Base-by-base conservation (phyloP, 768 basidiomycete genomes). In the Podaxis sp. region DNA sequence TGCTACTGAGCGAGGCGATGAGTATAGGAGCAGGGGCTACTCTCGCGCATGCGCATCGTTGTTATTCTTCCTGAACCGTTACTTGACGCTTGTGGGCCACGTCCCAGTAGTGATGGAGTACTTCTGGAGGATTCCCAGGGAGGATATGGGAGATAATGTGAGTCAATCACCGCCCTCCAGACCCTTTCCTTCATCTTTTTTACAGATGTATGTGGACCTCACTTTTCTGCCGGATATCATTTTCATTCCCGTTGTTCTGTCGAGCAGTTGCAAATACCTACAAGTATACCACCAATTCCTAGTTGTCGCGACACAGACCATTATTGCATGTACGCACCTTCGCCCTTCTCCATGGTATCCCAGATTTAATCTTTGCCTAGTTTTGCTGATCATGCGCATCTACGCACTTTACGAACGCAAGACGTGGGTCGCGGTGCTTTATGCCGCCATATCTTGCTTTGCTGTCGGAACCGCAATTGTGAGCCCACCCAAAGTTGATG, bases 41-140 rank as follows among this genome's bases (percentile, higher is more conserved):
- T 56, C 46, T 10, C 47, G 68, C 16, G 73, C 68, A 38, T 76
- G 71, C 70, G 71, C 66, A 1, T 68, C 70, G 1, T 67, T 70
- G 16, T 65, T 81, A 2, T 81, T 81, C 69, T 73, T 75, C 52
- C 35, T 73, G 32, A 80, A 77, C 46, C 77, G 80, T 9, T 82
- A 81, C 55, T 23, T 75, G n/a, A 63, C 72, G 5, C 60, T 80
- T 5, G 57, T 74, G 11, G 74, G 75, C 5, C 78, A 77, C 37
- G 64, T 77, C 10, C 75, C 78, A 11, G 70, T 76, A 36, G 58
- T 75, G 28, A 48, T 72, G 3, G 71, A 76, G 50, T 70, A 64
- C 18, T 78, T 76, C 55, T 76, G 71, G 69, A 59, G 64, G 14
- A 70, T 50, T 32, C 47, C 6, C 9, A 40, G 38, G 38, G 38